A percentile compares a stretch with the other conserved stretches of the same genome.
These are phyloP conservation scores for Irineochytrium annulatum DNA, from an alignment of 192 early-diverging fungal genomes.

Conservation along the genomic window DNA sequence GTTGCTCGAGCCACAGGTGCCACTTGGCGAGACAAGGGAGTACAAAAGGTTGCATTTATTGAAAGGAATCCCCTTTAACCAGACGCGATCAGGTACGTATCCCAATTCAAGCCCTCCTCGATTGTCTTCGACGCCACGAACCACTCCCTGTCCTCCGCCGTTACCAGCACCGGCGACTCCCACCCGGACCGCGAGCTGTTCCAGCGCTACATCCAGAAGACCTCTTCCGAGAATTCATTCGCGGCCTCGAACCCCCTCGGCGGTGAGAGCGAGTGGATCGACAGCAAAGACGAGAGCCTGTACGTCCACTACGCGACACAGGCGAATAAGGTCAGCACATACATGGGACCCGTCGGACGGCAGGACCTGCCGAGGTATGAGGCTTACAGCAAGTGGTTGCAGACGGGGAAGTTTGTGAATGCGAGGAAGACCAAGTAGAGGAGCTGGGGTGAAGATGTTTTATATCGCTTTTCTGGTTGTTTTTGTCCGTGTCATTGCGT, in stretches of 20 bases:
- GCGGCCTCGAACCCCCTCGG: not conserved
- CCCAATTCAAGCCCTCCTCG: slow-evolving; percentile 37
- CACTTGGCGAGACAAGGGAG: slow-evolving; percentile 43
- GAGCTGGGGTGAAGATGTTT: too few relatives aligned
- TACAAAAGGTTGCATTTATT: slow-evolving; percentile 36
- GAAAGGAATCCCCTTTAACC: not conserved
- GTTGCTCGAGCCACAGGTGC: slow-evolving; percentile 47
- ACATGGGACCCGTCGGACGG: slow-evolving; percentile 7
- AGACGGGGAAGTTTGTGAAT: slow-evolving; percentile 32
- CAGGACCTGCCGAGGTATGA: slow-evolving; percentile 4
- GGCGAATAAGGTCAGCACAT: slow-evolving; percentile 7
- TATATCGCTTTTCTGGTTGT: too few relatives aligned
- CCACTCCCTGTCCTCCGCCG: not conserved
- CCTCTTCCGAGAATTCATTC: slow-evolving; percentile 1
- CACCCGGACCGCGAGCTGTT: slow-evolving; percentile 26
- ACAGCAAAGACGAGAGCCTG: slow-evolving; percentile 26
- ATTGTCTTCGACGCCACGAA: not conserved
- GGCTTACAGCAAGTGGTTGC: slow-evolving; percentile 40
- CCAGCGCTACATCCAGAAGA: not conserved
- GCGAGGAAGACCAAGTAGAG: too few relatives aligned
- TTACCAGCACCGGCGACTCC: not conserved
- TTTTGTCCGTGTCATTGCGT: too few relatives aligned
- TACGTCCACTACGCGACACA: slow-evolving; percentile 27
- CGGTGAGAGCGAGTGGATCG: slow-evolving; percentile 7
- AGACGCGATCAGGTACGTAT: slow-evolving; percentile 27